Percentiles rank a stretch among this genome's conserved stretches.
Conservation (phyloP, 768 basidiomycete genomes). For the Panaeolus cyanescens region DNA sequence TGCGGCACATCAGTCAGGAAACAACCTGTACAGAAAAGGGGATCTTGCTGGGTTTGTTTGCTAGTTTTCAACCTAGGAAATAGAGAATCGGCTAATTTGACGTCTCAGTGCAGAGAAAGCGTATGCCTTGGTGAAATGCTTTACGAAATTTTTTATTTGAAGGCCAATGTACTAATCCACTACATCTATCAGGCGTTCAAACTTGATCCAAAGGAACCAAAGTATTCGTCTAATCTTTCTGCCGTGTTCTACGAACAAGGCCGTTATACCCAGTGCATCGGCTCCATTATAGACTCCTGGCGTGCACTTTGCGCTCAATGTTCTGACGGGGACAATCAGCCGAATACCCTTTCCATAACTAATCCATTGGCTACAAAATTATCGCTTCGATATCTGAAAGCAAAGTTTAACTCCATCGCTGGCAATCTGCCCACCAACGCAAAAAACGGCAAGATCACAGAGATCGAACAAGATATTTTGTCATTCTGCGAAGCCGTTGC, state of each 20-base stretch:
- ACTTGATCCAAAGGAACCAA: slow-evolving; percentile 15
- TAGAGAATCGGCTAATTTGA: no score
- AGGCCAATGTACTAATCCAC: not conserved
- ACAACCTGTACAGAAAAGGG: not conserved
- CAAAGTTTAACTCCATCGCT: not conserved
- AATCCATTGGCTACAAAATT: slow-evolving; percentile 10
- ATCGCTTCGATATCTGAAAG: slow-evolving; percentile 8
- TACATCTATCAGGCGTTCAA: slow-evolving; percentile 8
- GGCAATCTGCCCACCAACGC: not conserved
- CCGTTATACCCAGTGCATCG: slow-evolving; percentile 12
- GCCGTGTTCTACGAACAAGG: slow-evolving; percentile 23
- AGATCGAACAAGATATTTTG: not conserved
- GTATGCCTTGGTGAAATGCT: not conserved
- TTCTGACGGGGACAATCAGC: not conserved
- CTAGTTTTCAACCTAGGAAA: not conserved
- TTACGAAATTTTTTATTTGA: no score
- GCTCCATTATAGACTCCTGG: slow-evolving; percentile 11
- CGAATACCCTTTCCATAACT: not conserved
- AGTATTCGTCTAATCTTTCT: slow-evolving; percentile 23
- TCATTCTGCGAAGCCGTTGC: not conserved
- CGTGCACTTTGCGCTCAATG: not conserved
- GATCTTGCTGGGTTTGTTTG: not conserved
- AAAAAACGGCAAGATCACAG: not conserved
- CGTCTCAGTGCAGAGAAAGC: not conserved
- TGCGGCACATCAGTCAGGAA: not conserved